Evolutionary conservation across 805 yeast species (phyloP), one percentile per base, ranked within the genome.

Genomic region (Teunomyces lycoperdinae): DNA sequence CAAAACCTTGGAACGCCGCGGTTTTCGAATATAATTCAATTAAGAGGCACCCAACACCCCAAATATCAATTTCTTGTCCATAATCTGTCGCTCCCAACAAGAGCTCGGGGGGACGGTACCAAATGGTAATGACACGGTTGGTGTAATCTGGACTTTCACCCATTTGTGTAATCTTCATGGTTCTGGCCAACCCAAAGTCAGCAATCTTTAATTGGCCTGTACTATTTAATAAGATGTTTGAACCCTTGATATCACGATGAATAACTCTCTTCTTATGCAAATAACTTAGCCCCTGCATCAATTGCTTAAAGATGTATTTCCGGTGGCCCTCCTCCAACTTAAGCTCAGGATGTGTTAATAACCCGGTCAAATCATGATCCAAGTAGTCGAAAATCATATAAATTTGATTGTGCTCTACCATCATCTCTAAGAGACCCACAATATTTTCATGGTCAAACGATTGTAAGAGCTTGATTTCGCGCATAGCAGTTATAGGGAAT

Each of bases 61-160:
- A 94, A 55, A 89, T 83, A 62, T 94, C 99, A 8, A 94, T 94
- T 57, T 88, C 96, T 35, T 89, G 70, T 0, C 91, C 94, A 66
- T 94, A 94, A 49, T 83, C 84, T 0, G 98, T 91, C 0, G 96
- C 83, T 1, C 99, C 99, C 49, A 94, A 67, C 33, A 94, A 70
- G 29, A 94, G 75, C 64, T 92, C 99, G 0, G 98, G 98, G 1
- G 99, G 99, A 50, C 99, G 78, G 64, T 94, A 92, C 99, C 99
- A 94, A 33, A 94, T 71, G 0, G 99, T 94, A 46, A 94, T 94
- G 35, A 94, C 98, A 47, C 99, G 71, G 63, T 94, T 94, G 1
- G 99, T 92, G 66, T 92, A 92, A 57, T 90, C 94, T 3, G 88
- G 87, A 16, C 79, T 73, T 42, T 78, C 79, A 7, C 76, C 74